Evolutionary conservation across 192 early-diverging fungal genomes (phyloP).

Genomic region (Mortierella claussenii): DNA sequence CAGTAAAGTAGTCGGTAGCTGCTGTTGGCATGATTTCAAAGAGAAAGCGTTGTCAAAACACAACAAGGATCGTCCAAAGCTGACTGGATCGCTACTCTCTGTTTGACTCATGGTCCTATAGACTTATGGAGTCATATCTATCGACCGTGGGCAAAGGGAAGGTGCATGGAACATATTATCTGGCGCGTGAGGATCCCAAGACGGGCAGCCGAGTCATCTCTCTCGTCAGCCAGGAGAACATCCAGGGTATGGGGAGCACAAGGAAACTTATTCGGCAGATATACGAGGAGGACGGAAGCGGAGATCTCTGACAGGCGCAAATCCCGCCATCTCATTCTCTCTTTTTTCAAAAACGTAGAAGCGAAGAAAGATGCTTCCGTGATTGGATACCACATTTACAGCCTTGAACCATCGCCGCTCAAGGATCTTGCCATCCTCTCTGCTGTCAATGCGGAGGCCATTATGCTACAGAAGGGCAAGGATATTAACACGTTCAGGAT

Average conservation of each 20-base stretch:
- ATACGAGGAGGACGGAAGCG: background rate
- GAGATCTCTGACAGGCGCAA: background rate
- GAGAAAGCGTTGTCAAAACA: no score
- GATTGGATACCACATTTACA: constrained; percentile 42
- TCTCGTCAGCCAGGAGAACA: constrained; percentile 27
- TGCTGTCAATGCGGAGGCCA: constrained; percentile 26
- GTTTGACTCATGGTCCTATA: background rate
- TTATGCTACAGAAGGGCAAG: constrained; percentile 38
- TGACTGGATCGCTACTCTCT: background rate
- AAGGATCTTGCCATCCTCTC: constrained; percentile 33
- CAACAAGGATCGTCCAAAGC: background rate
- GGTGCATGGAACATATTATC: constrained; percentile 38
- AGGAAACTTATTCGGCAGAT: background rate
- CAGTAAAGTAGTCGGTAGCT: no score
- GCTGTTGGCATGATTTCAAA: no score
- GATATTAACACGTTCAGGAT: constrained; percentile 35
- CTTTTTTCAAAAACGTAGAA: no score
- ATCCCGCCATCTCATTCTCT: no score
- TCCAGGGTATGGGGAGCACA: constrained; percentile 11
- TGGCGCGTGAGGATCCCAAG: constrained; percentile 25
- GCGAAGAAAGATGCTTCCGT: constrained; percentile 16
- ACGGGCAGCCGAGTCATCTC: constrained; percentile 30
- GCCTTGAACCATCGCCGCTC: constrained; percentile 35
- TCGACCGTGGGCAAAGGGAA: constrained; percentile 24
- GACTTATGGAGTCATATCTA: constrained; percentile 42